Evolutionary conservation across 345 rosid genomes (phyloP), one percentile per base, ranked within the genome.

Genomic region (Pseudoturritis turrita): DNA sequence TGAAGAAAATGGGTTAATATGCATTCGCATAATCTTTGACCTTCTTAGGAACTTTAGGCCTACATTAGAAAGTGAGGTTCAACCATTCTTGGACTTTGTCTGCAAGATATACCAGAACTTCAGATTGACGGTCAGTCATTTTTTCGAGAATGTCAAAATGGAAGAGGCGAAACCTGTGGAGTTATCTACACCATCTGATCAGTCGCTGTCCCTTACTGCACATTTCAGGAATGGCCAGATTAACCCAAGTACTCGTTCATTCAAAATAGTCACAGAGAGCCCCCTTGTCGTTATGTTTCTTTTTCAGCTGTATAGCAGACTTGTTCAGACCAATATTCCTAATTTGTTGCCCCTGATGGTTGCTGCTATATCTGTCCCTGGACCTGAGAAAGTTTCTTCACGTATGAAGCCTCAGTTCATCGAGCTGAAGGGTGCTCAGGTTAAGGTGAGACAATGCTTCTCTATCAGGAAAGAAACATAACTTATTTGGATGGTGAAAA

Each of bases 281-380:
- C 99, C 99, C 22, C 96, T 92, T 40, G 97, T 96, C 31, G 99
- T 92, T 62, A 92, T 96, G 98, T 96, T 96, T 80, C 81, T 90
- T 58, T 92, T 96, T 81, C 99, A 92, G 80, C 80, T 96, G 72
- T 92, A 87, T 66, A 73, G 90, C 58, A 88, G 96, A 61, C 96
- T 90, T 81, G 96, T 96, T 60, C 97, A 92, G 78, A 88, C 86
- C 39, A 96, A 96, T 72, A 92, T 96, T 71, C 98, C 99, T 57
- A 82, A 78, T 59, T 81, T 96, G 81, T 71, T 96, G 82, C 99
- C 98, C 65, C 69, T 90, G 77, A 96, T 96, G 99, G 96, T 92
- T 81, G 81, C 88, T 78, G 98, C 98, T 46, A 96, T 96, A 77
- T 91, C 99, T 78, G 85, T 96, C 66, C 85, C 88, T 19, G 96